Conservation (phyloP, 1,139 yeast genomes). For the Meyerozyma sp. region DNA sequence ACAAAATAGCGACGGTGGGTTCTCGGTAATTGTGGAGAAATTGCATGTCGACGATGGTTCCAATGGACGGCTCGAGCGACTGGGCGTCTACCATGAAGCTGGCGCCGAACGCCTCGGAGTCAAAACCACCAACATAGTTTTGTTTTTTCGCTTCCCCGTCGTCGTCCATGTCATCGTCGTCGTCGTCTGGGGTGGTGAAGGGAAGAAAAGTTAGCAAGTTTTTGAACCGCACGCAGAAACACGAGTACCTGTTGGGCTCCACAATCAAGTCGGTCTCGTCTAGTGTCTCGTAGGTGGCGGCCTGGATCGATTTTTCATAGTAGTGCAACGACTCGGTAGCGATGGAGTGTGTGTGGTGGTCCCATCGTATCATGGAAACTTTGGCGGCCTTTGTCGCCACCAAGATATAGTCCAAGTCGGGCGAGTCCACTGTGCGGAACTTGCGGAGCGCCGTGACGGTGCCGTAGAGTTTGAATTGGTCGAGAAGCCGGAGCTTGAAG, state of each 20-base stretch:
- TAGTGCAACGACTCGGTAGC: constrained; percentile 78
- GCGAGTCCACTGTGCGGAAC: constrained; percentile 47
- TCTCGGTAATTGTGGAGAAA: constrained; percentile 69
- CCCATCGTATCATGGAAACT: constrained; percentile 72
- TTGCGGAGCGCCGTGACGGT: constrained; percentile 54
- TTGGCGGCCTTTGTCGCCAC: constrained; percentile 75
- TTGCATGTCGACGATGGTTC: constrained; percentile 58
- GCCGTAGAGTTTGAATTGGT: constrained; percentile 73
- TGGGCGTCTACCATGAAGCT: constrained; percentile 57
- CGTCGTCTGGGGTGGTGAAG: constrained; percentile 43
- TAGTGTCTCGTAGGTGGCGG: constrained; percentile 43
- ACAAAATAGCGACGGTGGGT: constrained; percentile 74
- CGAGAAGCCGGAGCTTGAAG: constrained; percentile 44
- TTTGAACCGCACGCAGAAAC: constrained; percentile 62
- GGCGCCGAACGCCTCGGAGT: constrained; percentile 25
- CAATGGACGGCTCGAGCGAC: constrained; percentile 52
- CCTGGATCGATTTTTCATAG: constrained; percentile 67
- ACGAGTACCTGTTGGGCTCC: constrained; percentile 58
- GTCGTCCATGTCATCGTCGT: constrained; percentile 35
- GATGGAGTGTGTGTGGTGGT: constrained; percentile 44
- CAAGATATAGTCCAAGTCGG: constrained; percentile 53
- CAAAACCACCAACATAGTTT: not conserved
- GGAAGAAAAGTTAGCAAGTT: constrained; percentile 77
- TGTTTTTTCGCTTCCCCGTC: constrained; percentile 15
- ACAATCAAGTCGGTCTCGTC: constrained; percentile 47